Base-by-base conservation (phyloP, 106 monocot genomes). In the Allium cepa region DNA sequence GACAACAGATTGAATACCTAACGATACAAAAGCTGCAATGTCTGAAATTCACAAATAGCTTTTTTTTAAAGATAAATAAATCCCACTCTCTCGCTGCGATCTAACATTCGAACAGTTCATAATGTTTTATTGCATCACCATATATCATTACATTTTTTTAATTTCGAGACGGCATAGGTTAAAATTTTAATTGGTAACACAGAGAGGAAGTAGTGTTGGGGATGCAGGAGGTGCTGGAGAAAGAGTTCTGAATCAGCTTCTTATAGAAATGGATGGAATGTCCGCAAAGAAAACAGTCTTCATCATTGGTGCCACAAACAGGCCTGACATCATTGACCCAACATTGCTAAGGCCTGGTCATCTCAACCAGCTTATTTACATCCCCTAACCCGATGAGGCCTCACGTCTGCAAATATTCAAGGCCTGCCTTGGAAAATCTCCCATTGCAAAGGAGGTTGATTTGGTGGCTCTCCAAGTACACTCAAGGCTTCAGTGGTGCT, bases 241-340 rank as follows among this genome's bases (percentile, higher is more conserved):
- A 64, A 78, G 93, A 50, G 93, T 93, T 59, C 81, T 93, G 8
- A 93, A 93, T 61, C 93, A 93, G 62, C 79, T 93, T 14, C 64
- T 93, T 26, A 93, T 88, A n/a, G 93, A 93, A 76, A 93, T 93
- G 93, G 93, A 93, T 72, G 93, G 93, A 60, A 93, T 93, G 93
- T 79, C 79, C 55, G 93, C 93, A 8, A 93, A 93, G 74, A 93
- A 93, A 55, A 93, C 93, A 1, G 93, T 93, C 4, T 93, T 93
- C 62, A 93, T 93, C 10, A 93, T 93, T 65, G 89, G 89, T 1
- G 93, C 89, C 55, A 89, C 93, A 10, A 93, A 93, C 69, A 80
- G 93, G 77, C 93, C 93, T 15, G 93, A 93, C 49, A 93, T 93
- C 50, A 88, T 93, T 28, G 93, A 93, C 73, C 86, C 93, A 8